phyloP scores from a whole-genome alignment of 2,329 filamentous ascomycete species.

The Penicillium brasilianum region DNA sequence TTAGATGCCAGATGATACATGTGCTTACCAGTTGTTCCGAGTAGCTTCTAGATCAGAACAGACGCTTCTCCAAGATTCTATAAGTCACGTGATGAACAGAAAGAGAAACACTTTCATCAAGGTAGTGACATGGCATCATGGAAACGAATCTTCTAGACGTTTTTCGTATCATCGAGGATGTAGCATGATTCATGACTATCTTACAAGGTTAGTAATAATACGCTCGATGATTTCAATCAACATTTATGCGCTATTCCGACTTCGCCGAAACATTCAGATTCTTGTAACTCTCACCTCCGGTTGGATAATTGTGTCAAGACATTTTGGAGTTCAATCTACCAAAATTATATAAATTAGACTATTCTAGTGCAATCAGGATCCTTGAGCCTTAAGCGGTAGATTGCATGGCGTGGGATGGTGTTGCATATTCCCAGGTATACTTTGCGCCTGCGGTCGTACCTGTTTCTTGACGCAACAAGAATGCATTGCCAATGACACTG shows the following conservation, averaged over 20 bases:
- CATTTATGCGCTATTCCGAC: not conserved
- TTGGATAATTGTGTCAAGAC: not conserved
- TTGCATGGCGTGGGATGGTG: not conserved
- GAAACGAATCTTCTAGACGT: not conserved
- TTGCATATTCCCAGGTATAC: not conserved
- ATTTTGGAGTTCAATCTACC: too few species aligned
- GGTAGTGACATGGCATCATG: not conserved
- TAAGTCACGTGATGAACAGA: slow-evolving; percentile 29
- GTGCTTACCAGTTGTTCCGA: slow-evolving; percentile 3
- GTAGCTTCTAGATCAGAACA: slow-evolving; percentile 12
- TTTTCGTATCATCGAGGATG: not conserved
- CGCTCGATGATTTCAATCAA: not conserved
- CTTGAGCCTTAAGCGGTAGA: not conserved
- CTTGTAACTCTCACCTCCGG: not conserved
- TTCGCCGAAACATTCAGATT: not conserved
- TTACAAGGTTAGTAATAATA: not conserved
- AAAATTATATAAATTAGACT: too few species aligned
- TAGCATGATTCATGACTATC: not conserved
- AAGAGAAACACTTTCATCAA: too few species aligned
- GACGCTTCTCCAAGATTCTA: slow-evolving; percentile 34
- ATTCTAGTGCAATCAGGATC: not conserved
- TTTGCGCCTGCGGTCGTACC: not conserved
- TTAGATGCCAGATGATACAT: not conserved
- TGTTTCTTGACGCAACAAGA: not conserved
- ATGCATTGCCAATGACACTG: not conserved